Evolutionary conservation across 345 rosid genomes (phyloP), one percentile per base, ranked within the genome.

Genomic region (Eucalyptus virginea): DNA sequence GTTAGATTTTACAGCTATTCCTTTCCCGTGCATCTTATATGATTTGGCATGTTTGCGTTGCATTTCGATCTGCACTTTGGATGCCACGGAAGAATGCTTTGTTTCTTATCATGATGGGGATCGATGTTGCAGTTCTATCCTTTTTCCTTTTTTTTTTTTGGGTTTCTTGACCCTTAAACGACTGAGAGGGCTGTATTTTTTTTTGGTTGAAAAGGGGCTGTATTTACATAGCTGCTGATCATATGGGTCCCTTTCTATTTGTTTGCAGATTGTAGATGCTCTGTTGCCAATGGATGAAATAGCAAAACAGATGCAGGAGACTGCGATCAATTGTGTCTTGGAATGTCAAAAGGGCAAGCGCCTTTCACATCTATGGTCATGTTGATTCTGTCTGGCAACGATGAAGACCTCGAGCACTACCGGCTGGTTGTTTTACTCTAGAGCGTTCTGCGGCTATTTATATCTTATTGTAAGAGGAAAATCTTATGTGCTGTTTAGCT

Each of bases 241-340:
- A 28, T 65, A 67, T 67, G 72, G 81, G 34, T 45, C 30, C 67
- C 28, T 69, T 88, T 1, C 6, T 49, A 30, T 87, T 30, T 16
- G 30, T 67, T 87, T 94, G 88, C 94, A 97, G 98, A 92, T 91
- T 18, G 89, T 97, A 40, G 92, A 97, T 90, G 99, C 97, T 34
- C 89, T 94, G 85, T 93, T 88, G 67, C 60, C 95, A 14, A 92
- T 96, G 67, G 97, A 95, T 88, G 95, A 93, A 40, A 93, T 96
- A 86, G 95, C 95, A 91, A 95, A 95, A 88, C 94, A 93, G 93
- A 91, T 95, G 90, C 95, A 93, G 91, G 87, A 94, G 90, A 88
- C 93, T 26, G 93, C 69, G 13, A 60, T 92, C 91, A 92, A 91
- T 37, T 87, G 92, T 88, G 91, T 96, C 50, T 87, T 18, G 90